These are phyloP conservation scores for Castanospermum australe DNA, from an alignment of 306 rosid genomes.

Conservation along the genomic window DNA sequence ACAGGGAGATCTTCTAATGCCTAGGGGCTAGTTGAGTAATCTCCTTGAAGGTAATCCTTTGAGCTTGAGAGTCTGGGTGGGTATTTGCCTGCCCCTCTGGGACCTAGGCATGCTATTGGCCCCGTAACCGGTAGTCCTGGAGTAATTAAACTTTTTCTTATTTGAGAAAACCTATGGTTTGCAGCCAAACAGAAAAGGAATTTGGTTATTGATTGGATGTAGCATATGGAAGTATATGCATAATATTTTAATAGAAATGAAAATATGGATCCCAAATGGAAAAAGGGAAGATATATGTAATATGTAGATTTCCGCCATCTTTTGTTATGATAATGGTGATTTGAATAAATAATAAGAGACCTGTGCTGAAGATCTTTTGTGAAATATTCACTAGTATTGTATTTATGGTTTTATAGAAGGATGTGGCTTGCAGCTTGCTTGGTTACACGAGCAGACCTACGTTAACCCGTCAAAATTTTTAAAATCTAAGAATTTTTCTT, in stretches of 20 bases:
- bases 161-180: constrained; percentile 4
- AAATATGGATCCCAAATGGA: background rate
- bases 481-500: background rate
- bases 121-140: too few species aligned
- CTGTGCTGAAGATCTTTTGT: background rate
- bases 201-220: background rate
- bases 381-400: background rate
- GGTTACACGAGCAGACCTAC: too few species aligned
- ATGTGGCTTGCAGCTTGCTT: background rate
- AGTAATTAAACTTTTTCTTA: background rate
- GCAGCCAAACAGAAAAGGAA: background rate
- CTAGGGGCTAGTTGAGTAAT: too few species aligned
- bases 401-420: background rate
- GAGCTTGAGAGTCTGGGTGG: too few species aligned
- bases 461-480: background rate
- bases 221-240: background rate
- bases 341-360: background rate
- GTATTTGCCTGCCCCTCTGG: too few species aligned
- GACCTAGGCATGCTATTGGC: too few species aligned
- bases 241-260: background rate
- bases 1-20: too few species aligned
- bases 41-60: too few species aligned
- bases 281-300: background rate
- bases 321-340: background rate
- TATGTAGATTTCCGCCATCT: background rate